These are phyloP conservation scores for Hypoxylon crocopeplum DNA, from an alignment of 495 filamentous ascomycete genomes.

Conservation along the genomic window DNA sequence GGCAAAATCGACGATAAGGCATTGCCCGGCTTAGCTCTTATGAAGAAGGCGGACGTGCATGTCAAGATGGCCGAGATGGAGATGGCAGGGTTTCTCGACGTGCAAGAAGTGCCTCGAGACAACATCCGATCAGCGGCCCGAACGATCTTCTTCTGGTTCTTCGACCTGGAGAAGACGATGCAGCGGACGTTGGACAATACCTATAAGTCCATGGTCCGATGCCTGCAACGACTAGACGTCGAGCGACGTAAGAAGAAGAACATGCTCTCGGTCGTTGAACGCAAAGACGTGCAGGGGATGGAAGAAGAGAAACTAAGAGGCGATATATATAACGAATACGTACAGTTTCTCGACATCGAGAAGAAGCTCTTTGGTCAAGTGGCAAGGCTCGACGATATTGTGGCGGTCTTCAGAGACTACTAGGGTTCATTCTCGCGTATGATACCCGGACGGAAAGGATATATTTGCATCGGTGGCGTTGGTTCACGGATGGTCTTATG, in stretches of 20 bases:
- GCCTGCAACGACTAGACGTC: slow-evolving; percentile 74
- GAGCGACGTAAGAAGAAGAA: slow-evolving; percentile 71
- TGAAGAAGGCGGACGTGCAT: slow-evolving; percentile 81
- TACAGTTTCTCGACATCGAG: slow-evolving; percentile 73
- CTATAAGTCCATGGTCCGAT: slow-evolving; percentile 89
- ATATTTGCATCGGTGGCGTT: slow-evolving; percentile 42
- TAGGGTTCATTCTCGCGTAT: slow-evolving; percentile 45
- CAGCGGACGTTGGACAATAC: slow-evolving; percentile 72
- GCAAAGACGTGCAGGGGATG: slow-evolving; percentile 80
- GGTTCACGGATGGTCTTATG: slow-evolving; percentile 18
- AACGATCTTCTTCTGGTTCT: slow-evolving; percentile 90
- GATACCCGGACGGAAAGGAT: slow-evolving; percentile 25
- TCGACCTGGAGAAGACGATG: slow-evolving; percentile 73
- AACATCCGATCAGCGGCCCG: slow-evolving; percentile 74
- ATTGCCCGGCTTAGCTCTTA: slow-evolving; percentile 72
- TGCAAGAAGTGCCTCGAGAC: slow-evolving; percentile 92
- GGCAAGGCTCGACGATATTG: slow-evolving; percentile 79
- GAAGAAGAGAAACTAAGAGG: slow-evolving; percentile 77
- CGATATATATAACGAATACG: slow-evolving; percentile 69
- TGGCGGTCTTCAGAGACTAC: slow-evolving; percentile 84
- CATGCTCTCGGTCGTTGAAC: slow-evolving; percentile 76
- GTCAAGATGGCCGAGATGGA: slow-evolving; percentile 82
- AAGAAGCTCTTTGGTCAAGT: slow-evolving; percentile 78
- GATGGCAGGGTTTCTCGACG: slow-evolving; percentile 78
- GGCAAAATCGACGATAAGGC: slow-evolving; percentile 93